Conservation (phyloP, 1,284 basidiomycete species). For the Ceratobasidium sp. region DNA sequence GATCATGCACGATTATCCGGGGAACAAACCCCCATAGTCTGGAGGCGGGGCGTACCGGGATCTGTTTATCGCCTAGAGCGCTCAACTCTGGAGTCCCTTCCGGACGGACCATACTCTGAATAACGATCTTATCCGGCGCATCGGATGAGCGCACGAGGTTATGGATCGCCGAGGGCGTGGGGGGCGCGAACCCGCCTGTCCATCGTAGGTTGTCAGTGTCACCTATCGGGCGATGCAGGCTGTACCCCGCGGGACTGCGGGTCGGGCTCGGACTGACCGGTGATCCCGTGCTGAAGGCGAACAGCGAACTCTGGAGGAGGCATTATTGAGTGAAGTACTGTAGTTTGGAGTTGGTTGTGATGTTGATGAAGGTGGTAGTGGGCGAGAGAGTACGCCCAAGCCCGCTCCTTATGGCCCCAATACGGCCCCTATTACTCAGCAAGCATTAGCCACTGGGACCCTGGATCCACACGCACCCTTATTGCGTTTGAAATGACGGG, state of each 20-base stretch:
- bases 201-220: conserved; percentile 54
- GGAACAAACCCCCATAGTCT: neutral
- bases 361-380: neutral
- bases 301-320: conserved; percentile 47
- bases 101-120: conserved; percentile 65
- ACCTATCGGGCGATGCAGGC: conserved; percentile 3
- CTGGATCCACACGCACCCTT: no score
- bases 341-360: no score
- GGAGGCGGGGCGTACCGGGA: conserved; percentile 57
- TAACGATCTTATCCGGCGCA: conserved; percentile 58
- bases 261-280: conserved; percentile 2
- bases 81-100: conserved; percentile 64
- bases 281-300: conserved; percentile 50
- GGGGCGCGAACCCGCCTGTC: conserved; percentile 77
- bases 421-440: no score
- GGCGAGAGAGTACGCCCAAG: neutral
- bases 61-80: conserved; percentile 62
- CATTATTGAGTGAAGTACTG: conserved; percentile 3
- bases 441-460: no score
- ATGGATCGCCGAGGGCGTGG: conserved; percentile 70
- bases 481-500: neutral
- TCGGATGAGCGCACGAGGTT: conserved; percentile 63
- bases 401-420: neutral
- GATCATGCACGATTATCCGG: conserved; percentile 52
- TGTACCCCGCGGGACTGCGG: neutral